Conservation (phyloP, 805 yeast species). For the Torulaspora maleeae region DNA sequence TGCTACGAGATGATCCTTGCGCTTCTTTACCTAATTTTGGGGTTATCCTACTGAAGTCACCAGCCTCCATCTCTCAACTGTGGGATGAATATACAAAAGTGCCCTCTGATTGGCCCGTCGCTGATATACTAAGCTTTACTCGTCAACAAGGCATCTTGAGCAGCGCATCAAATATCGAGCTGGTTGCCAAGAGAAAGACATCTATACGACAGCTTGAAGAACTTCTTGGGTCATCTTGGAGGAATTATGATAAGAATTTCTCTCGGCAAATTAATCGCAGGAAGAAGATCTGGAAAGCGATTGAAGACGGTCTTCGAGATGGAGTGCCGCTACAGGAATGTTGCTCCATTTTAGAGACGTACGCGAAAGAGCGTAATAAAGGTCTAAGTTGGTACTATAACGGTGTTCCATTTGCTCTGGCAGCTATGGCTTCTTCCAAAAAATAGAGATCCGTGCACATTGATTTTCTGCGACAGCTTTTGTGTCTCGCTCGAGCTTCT, state of each 20-base stretch:
- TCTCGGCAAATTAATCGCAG: slow-evolving; percentile 34
- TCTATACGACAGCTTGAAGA: slow-evolving; percentile 28
- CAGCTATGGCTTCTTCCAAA: slow-evolving; percentile 11
- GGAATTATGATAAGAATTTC: slow-evolving; percentile 31
- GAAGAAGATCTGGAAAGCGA: slow-evolving; percentile 31
- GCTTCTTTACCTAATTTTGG: slow-evolving; percentile 26
- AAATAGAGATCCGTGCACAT: slow-evolving; percentile 2
- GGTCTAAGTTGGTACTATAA: slow-evolving; percentile 31
- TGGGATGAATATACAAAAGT: slow-evolving; percentile 32
- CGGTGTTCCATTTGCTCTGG: slow-evolving; percentile 29
- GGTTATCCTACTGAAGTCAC: slow-evolving; percentile 30
- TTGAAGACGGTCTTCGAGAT: slow-evolving; percentile 28
- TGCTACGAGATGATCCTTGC: slow-evolving; percentile 22
- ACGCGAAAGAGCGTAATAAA: slow-evolving; percentile 22
- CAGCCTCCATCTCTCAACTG: slow-evolving; percentile 26
- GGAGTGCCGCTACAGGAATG: slow-evolving; percentile 25
- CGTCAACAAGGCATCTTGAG: slow-evolving; percentile 16
- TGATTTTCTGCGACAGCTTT: neutral
- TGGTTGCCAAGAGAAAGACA: slow-evolving; percentile 20
- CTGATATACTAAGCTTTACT: slow-evolving; percentile 21
- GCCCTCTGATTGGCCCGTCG: slow-evolving; percentile 28
- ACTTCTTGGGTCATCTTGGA: slow-evolving; percentile 29
- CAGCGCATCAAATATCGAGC: slow-evolving; percentile 14
- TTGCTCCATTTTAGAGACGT: slow-evolving; percentile 22
- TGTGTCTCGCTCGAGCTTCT: neutral